Evolutionary conservation across 768 basidiomycete genomes (phyloP).

Genomic region (Lactarius hengduanensis): DNA sequence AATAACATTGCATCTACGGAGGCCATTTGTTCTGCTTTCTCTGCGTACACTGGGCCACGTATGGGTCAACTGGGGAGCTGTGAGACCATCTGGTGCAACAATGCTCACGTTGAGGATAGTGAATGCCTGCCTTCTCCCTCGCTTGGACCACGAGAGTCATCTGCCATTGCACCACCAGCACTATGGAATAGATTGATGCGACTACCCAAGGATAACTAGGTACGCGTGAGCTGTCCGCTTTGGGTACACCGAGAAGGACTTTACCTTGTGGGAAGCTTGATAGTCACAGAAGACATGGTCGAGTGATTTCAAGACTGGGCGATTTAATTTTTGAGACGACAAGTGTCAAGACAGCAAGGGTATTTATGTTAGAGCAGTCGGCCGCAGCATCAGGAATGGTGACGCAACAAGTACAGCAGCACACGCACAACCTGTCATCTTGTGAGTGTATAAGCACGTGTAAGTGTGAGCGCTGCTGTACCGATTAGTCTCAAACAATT

Average conservation of each 20-base stretch:
- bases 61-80: not conserved
- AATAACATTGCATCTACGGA: conserved; percentile 54
- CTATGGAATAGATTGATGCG: conserved; percentile 52
- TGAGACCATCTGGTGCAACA: not conserved
- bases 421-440: too few relatives aligned
- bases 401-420: not conserved
- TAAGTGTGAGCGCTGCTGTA: too few relatives aligned
- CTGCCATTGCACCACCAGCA: conserved; percentile 54
- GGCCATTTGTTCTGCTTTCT: conserved; percentile 54
- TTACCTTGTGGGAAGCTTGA: conserved; percentile 28
- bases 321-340: not conserved
- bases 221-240: not conserved
- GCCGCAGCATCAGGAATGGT: not conserved
- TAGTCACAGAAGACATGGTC: conserved; percentile 17
- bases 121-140: conserved; percentile 53
- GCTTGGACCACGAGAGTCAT: conserved; percentile 39
- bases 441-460: too few relatives aligned
- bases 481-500: not conserved
- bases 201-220: conserved; percentile 47
- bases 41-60: conserved; percentile 57
- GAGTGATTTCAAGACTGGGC: not conserved
- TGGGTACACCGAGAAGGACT: not conserved
- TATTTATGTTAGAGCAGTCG: not conserved
- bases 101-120: conserved; percentile 64
- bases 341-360: not conserved